These are phyloP conservation scores for Botrytis elliptica DNA, from an alignment of 2,329 filamentous ascomycete genomes.

Conservation along the genomic window DNA sequence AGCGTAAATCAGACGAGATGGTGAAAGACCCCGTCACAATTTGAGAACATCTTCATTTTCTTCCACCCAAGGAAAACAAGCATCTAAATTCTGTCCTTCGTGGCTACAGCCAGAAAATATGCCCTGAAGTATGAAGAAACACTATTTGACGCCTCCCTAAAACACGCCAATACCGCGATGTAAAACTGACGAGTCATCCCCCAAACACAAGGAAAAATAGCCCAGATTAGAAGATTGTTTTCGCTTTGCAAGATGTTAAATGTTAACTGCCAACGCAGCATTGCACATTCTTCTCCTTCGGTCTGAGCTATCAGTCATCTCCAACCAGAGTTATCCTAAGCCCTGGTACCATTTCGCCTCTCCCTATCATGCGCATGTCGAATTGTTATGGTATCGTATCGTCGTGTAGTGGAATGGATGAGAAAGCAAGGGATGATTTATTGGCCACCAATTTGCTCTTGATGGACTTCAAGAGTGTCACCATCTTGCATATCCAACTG, in stretches of 20 bases:
- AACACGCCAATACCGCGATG: conserved; percentile 30
- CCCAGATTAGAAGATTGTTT: conserved; percentile 20
- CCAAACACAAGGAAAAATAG: conserved; percentile 20
- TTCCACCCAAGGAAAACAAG: conserved; percentile 6
- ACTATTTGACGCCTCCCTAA: conserved; percentile 32
- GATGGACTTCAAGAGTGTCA: conserved; percentile 94
- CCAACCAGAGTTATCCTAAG: conserved; percentile 8
- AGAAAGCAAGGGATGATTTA: conserved; percentile 20
- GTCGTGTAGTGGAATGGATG: conserved; percentile 7
- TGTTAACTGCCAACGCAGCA: conserved; percentile 1
- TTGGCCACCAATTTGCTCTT: conserved; percentile 88
- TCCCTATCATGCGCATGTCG: conserved; percentile 1
- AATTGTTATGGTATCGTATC: conserved; percentile 15
- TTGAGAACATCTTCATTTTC: conserved; percentile 12
- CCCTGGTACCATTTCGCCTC: conserved; percentile 2
- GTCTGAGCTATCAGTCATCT: background rate
- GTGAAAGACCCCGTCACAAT: background rate
- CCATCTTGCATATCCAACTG: conserved; percentile 97
- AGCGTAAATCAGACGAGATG: background rate
- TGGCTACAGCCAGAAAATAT: conserved; percentile 19
- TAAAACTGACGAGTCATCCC: conserved; percentile 27
- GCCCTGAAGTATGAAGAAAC: conserved; percentile 27
- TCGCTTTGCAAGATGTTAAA: conserved; percentile 22
- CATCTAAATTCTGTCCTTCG: conserved; percentile 24
- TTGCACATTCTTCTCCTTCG: background rate